These are phyloP conservation scores for Didymella glomerata DNA, from an alignment of 2,329 filamentous ascomycete species.

Conservation along the genomic window DNA sequence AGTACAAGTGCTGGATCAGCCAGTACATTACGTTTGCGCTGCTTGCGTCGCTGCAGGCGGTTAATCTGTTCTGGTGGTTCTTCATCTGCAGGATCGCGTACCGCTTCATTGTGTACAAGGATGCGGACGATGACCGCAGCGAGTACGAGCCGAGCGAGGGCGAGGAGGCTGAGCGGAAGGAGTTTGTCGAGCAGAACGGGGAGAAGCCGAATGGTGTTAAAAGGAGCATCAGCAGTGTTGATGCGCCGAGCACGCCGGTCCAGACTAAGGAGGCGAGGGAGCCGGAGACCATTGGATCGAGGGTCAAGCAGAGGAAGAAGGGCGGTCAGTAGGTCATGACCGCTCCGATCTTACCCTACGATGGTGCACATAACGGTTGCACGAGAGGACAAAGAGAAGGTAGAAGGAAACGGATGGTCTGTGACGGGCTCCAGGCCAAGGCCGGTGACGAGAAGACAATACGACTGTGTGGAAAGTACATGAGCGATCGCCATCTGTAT, in stretches of 20 bases:
- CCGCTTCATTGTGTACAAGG: constrained; percentile 69
- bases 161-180: constrained; percentile 47
- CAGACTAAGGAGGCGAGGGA: constrained; percentile 12
- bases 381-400: background rate
- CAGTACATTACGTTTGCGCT: constrained; percentile 73
- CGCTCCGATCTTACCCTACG: background rate
- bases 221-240: constrained; percentile 7
- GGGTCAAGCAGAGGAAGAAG: constrained; percentile 29
- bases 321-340: background rate
- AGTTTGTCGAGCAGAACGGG: constrained; percentile 21
- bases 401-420: background rate
- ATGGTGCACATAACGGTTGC: background rate
- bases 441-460: background rate
- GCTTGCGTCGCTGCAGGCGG: constrained; percentile 72
- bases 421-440: background rate
- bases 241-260: constrained; percentile 10
- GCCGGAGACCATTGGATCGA: constrained; percentile 22
- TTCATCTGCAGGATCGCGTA: constrained; percentile 79
- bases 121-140: constrained; percentile 74
- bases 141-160: constrained; percentile 66
- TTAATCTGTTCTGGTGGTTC: constrained; percentile 85
- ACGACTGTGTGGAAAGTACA: background rate
- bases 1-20: constrained; percentile 78
- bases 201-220: background rate
- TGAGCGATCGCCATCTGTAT: background rate